These are phyloP conservation scores for Carex parvula DNA, from an alignment of 176 grass and related monocot genomes.

Conservation along the genomic window DNA sequence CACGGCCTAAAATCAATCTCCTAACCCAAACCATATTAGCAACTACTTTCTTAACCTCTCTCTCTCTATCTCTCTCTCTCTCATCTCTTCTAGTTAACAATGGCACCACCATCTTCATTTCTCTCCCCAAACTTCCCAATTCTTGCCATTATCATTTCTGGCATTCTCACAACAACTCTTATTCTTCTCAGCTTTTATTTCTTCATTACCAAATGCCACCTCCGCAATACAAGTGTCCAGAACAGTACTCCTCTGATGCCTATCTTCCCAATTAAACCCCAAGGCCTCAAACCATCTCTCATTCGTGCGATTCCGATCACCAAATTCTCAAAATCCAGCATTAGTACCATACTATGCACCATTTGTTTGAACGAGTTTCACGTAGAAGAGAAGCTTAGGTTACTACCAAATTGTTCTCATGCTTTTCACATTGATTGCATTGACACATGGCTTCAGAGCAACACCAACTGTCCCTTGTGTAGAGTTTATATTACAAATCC, in stretches of 20 bases:
- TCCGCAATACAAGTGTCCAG: constrained; percentile 23
- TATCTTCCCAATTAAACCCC: neutral
- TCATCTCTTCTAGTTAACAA: constrained; percentile 8
- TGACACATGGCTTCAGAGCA: constrained; percentile 82
- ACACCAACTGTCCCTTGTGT: constrained; percentile 80
- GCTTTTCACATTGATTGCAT: constrained; percentile 96
- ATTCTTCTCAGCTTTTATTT: constrained; percentile 74
- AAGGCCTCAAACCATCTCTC: neutral
- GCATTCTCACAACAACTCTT: constrained; percentile 52
- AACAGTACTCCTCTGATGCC: neutral
- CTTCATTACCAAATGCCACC: constrained; percentile 52
- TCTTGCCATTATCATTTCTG: constrained; percentile 49
- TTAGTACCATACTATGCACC: constrained; percentile 42
- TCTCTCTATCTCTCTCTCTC: neutral
- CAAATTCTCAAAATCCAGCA: constrained; percentile 60
- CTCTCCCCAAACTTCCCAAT: constrained; percentile 40
- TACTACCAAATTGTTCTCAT: constrained; percentile 70
- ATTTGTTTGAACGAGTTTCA: constrained; percentile 75
- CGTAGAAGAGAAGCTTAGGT: constrained; percentile 51
- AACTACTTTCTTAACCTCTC: neutral
- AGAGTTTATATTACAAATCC: constrained; percentile 33
- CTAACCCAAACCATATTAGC: constrained; percentile 17
- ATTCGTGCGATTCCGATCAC: constrained; percentile 7
- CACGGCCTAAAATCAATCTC: neutral
- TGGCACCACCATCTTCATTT: constrained; percentile 11